Evolutionary conservation across 129 eudicot genomes (phyloP), one percentile per base, ranked within the genome.

Genomic region (Oenanthe sinensis): DNA sequence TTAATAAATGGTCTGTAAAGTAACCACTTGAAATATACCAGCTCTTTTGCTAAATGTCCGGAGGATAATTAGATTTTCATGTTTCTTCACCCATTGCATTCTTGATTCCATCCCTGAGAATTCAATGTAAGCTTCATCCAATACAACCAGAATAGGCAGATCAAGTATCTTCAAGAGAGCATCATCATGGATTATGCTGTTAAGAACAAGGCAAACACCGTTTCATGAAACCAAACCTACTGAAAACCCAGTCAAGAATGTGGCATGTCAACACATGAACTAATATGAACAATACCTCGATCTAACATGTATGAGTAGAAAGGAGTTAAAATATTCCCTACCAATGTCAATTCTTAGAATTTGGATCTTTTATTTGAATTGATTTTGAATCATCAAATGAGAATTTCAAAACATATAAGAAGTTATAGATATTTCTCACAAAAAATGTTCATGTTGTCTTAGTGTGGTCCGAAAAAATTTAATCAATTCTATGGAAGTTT

Each of bases 111-210:
- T 67, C 78, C 97, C 97, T 0, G 99, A 86, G 81, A 96, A 96
- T 79, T 96, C 99, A 83, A 96, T 86, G 81, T 96, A 96, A 24
- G 99, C 99, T 89, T 96, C 99, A 86, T 96, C 99, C 86, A 96
- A 84, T 78, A 96, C 91, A 47, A 96, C 99, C 82, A 96, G 87
- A 82, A 96, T 83, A 30, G 97, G 99, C 75, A 92, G 93, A 70
- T 85, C 48, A 78, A 96, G 99, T 79, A 96, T 89, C 89, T 87
- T 87, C 85, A 92, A 74, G 30, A 96, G 87, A 76, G 67, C 85
- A 50, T 96, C 94, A 75, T 96, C 99, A 80, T 72, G 83, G 69
- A 96, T 92, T 86, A 96, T 90, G 90, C 99, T 96, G 97, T 81
- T 83, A 77, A 80, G 52, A 36, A 52, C 22, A 63, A 2, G 74